Evolutionary conservation across 1,284 basidiomycete genomes (phyloP).

Genomic region (Spongispora temasekensis): DNA sequence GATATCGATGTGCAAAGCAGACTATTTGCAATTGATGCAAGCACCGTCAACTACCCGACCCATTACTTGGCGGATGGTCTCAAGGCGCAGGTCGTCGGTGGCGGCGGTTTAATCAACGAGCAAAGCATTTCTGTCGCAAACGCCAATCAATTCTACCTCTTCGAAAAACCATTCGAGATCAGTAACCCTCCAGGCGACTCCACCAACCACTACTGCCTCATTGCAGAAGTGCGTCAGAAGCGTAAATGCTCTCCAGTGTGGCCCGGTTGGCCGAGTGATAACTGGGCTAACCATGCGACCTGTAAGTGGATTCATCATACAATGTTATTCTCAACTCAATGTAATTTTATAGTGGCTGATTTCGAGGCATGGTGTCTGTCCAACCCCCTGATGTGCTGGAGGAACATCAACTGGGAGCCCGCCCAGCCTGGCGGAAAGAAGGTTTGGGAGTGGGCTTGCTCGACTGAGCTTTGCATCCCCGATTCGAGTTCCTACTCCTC

Average conservation of each 20-base stretch:
- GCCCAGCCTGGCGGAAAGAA: not conserved
- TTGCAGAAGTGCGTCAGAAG: conserved; percentile 18
- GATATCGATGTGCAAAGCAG: conserved; percentile 15
- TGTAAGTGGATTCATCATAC: not conserved
- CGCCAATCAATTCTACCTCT: conserved; percentile 9
- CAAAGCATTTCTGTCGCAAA: conserved; percentile 9
- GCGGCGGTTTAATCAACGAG: not conserved
- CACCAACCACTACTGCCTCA: conserved; percentile 10
- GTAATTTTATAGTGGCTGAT: conserved; percentile 10
- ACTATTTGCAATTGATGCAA: not conserved
- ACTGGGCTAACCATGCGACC: conserved; percentile 3
- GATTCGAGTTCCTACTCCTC: not conserved
- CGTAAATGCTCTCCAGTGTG: conserved; percentile 1
- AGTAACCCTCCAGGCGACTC: not conserved
- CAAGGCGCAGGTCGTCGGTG: not conserved
- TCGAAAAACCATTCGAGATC: conserved; percentile 8
- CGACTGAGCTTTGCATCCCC: conserved; percentile 4
- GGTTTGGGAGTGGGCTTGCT: conserved; percentile 6
- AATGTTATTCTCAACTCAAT: not conserved
- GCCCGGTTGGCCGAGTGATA: conserved; percentile 10
- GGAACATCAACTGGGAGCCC: conserved; percentile 11
- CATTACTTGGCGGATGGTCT: not conserved
- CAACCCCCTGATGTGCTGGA: conserved; percentile 1
- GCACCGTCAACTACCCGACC: not conserved
- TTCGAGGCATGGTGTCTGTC: conserved; percentile 1